Percentiles rank a stretch among this genome's conserved stretches.
phyloP scores from a whole-genome alignment of 129 eudicot species.

The Daucus carota region DH1_v3.0 NC_030382.2:44613001-44613500 shows the following conservation, averaged over 20 bases:
- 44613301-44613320: slow-evolving; percentile 23
- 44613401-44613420: neutral
- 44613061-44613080: slow-evolving; percentile 39
- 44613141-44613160: slow-evolving; percentile 19
- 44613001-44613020: slow-evolving; percentile 30
- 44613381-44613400: neutral
- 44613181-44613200: slow-evolving; percentile 11
- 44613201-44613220: slow-evolving; percentile 12
- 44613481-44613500: slow-evolving; percentile 20
- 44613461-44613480: slow-evolving; percentile 5
- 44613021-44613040: slow-evolving; percentile 38
- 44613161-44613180: slow-evolving; percentile 19
- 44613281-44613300: slow-evolving; percentile 14
- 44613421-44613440: slow-evolving; percentile 22
- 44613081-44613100: slow-evolving; percentile 66
- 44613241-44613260: slow-evolving; percentile 7
- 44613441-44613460: slow-evolving; percentile 23
- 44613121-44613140: slow-evolving; percentile 38
- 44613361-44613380: slow-evolving; percentile 1
- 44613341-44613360: neutral
- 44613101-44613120: slow-evolving; percentile 48
- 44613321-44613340: slow-evolving; percentile 12
- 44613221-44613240: slow-evolving; percentile 15
- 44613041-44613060: slow-evolving; percentile 55
- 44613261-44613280: slow-evolving; percentile 14